Percentiles rank a stretch among this genome's conserved stretches.
Conservation (phyloP, 768 basidiomycete genomes). For the Lactifluus rugatus region DNA sequence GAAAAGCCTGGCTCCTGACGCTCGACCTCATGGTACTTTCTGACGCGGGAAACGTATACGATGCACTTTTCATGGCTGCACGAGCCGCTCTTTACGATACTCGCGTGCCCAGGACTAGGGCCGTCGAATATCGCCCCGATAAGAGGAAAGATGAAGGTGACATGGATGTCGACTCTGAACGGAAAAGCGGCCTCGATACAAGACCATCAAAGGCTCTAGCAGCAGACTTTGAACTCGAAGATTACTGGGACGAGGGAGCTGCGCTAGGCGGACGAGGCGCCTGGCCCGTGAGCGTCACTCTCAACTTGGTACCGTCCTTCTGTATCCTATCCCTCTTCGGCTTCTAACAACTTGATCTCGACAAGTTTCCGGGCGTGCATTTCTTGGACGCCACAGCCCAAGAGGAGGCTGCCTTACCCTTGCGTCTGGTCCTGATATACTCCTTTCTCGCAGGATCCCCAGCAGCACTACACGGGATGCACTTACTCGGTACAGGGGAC, state of each 20-base stretch:
- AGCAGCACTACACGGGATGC: conserved; percentile 50
- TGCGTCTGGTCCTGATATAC: conserved; percentile 53
- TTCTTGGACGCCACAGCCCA: conserved; percentile 65
- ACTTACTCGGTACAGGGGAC: conserved; percentile 55
- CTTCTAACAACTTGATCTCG: neutral
- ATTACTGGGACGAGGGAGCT: conserved; percentile 84
- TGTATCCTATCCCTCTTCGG: neutral
- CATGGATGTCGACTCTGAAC: conserved; percentile 49
- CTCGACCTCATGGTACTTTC: conserved; percentile 68
- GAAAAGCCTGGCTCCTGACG: conserved; percentile 67
- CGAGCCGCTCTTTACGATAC: conserved; percentile 76
- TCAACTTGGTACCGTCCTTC: conserved; percentile 54
- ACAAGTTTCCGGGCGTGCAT: conserved; percentile 46
- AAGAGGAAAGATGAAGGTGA: conserved; percentile 29
- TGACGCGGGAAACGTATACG: conserved; percentile 66
- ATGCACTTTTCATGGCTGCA: conserved; percentile 71
- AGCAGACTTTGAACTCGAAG: conserved; percentile 77
- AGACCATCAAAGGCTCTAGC: conserved; percentile 36
- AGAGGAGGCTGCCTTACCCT: conserved; percentile 61
- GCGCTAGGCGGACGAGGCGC: conserved; percentile 46
- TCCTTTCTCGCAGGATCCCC: conserved; percentile 38
- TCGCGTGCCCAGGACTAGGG: conserved; percentile 63
- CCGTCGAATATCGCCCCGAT: conserved; percentile 55
- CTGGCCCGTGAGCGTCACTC: conserved; percentile 71
- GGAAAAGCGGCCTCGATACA: conserved; percentile 48